These are phyloP conservation scores for Suillus variegatus DNA, from an alignment of 768 basidiomycete species.

Conservation along the genomic window DNA sequence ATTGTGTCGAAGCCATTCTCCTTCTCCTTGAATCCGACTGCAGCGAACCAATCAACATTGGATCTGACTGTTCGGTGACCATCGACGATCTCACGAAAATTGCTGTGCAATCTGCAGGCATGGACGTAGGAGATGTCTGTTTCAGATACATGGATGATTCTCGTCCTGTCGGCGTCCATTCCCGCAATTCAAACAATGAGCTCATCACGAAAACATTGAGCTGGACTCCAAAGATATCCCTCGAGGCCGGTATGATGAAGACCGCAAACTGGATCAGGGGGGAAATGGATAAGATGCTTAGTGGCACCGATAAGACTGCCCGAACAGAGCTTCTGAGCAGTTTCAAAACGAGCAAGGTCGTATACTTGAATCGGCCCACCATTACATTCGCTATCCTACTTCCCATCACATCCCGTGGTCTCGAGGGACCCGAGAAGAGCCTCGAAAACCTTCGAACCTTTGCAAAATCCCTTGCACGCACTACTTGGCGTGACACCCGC, in stretches of 20 bases:
- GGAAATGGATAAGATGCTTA: slow-evolving; percentile 33
- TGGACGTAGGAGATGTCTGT: slow-evolving; percentile 28
- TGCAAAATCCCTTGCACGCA: slow-evolving; percentile 42
- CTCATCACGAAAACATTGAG: slow-evolving; percentile 31
- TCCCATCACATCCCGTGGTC: slow-evolving; percentile 57
- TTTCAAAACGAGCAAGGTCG: slow-evolving; percentile 38
- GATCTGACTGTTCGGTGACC: slow-evolving; percentile 45
- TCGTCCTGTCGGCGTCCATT: slow-evolving; percentile 48
- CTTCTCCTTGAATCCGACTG: slow-evolving; percentile 35
- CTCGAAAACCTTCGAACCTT: slow-evolving; percentile 44
- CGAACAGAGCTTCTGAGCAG: slow-evolving; percentile 20
- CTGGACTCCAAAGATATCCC: slow-evolving; percentile 44
- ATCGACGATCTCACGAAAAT: slow-evolving; percentile 45
- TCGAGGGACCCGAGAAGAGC: slow-evolving; percentile 36
- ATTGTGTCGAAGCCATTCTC: slow-evolving; percentile 53
- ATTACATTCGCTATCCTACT: slow-evolving; percentile 54
- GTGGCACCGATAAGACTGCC: slow-evolving; percentile 9
- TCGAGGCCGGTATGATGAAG: slow-evolving; percentile 48
- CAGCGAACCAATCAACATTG: slow-evolving; percentile 47
- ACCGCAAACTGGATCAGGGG: slow-evolving; percentile 51
- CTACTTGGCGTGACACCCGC: slow-evolving; percentile 47
- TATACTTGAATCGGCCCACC: slow-evolving; percentile 36
- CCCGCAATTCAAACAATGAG: slow-evolving; percentile 55
- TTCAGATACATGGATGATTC: slow-evolving; percentile 26
- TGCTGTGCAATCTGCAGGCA: slow-evolving; percentile 35